These are phyloP conservation scores for Chlorella sp. DNA, from an alignment of 139 green algal species.

Conservation along the genomic window DNA sequence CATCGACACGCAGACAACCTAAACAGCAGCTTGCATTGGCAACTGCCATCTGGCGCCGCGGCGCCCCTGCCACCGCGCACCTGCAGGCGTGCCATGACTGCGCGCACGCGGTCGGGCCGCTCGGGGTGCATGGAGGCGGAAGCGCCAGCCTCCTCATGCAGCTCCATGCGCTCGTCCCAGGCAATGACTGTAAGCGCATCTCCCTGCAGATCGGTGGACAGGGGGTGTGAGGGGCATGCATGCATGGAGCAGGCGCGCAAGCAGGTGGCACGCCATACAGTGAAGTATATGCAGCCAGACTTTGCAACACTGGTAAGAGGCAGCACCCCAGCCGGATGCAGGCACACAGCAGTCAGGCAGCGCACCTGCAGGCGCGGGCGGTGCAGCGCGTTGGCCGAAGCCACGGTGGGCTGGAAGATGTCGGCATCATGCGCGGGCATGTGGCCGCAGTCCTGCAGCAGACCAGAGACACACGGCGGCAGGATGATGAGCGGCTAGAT, in stretches of 20 bases:
- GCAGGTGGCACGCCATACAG: too few relatives aligned
- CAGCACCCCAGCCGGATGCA: not conserved
- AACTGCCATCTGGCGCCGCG: too few relatives aligned
- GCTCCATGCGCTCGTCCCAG: slow-evolving; percentile 68
- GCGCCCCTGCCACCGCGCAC: too few relatives aligned
- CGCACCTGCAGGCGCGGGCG: slow-evolving; percentile 19
- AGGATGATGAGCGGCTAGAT: not conserved
- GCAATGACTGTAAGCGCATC: slow-evolving; percentile 45
- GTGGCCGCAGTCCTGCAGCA: slow-evolving; percentile 29
- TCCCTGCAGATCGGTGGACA: not conserved
- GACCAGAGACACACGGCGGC: not conserved
- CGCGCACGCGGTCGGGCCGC: slow-evolving; percentile 76
- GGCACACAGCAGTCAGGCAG: not conserved
- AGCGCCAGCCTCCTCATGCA: slow-evolving; percentile 46
- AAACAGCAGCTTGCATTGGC: too few relatives aligned
- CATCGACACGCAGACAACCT: too few relatives aligned
- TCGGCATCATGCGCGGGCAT: slow-evolving; percentile 12
- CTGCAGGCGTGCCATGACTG: slow-evolving; percentile 72
- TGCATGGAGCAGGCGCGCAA: not conserved
- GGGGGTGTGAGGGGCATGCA: too few relatives aligned
- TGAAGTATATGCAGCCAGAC: not conserved
- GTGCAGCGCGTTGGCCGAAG: slow-evolving; percentile 10
- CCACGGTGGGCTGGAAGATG: slow-evolving; percentile 23
- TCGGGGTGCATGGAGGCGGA: slow-evolving; percentile 52
- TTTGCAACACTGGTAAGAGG: not conserved